Evolutionary conservation across 441 rosid genomes (phyloP), one percentile per base, ranked within the genome.

Genomic region (Jatropha podagrica): DNA sequence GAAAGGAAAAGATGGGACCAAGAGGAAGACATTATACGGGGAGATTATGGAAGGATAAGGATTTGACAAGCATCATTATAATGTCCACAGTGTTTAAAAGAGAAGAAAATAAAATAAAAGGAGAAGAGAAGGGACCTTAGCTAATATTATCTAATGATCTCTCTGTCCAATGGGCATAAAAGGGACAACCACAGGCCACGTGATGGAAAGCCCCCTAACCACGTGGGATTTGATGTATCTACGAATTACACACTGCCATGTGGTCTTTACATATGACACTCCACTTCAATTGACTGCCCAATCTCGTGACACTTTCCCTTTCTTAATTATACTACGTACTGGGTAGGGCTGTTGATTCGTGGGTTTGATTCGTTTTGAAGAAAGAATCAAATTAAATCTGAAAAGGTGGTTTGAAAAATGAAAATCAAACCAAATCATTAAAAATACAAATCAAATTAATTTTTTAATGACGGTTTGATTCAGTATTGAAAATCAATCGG

Each of bases 161-260:
- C 32, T 32, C 32, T 0, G 32, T 32, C 32, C 32, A 32, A 32
- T 32, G 11, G 18, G 63, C 62, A 20, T 52, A 13, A 17, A 7
- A 44, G 44, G 32, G 42, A 11, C 14, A 63, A 63, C 51, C 27
- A 51, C 61, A 68, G 75, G 37, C 82, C 86, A 83, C 81, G 84
- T 81, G 86, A 81, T 52, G 32, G 81, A 65, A 74, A 68, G 46
- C 60, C 61, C 52, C 51, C 64, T 5, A 17, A 27, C 10, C 84
- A 81, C 84, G 81, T 81, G 86, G 77, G 76, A 60, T 55, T 61
- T 72, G 52, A 51, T 48, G 40, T n/a, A 3, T 0, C 0, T 0
- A 2, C 82, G 7, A 75, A 71, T 73, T 40, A 46, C 0, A n/a
- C n/a, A n/a, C 0, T 62, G 76, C 61, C 78, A 76, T 61, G 73